Evolutionary conservation across 2,329 filamentous ascomycete species (phyloP), one percentile per base, ranked within the genome.

Genomic region (Amesomyces nigricolor): DNA sequence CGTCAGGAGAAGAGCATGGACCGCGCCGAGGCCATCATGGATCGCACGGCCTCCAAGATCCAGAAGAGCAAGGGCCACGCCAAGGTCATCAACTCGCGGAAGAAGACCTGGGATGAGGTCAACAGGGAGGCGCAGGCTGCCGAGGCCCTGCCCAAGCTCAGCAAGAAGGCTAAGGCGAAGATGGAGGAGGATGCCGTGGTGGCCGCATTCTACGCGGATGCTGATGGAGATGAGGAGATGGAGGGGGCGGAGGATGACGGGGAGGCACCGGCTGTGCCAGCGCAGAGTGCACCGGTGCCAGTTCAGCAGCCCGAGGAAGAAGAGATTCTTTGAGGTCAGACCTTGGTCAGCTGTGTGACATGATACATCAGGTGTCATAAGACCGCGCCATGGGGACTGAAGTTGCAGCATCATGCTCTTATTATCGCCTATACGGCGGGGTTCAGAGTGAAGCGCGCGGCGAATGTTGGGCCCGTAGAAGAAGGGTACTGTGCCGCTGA

Each of bases 1-100:
- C 75, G 83, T 45, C 77, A 81, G 43, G 81, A 85, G 63, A 79
- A 75, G 64, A 78, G 73, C 48, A 71, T 80, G 58, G 81, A 84
- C 67, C 78, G 78, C 64, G 83, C 82, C 30, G 80, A 79, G 66
- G 80, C 80, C 37, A 68, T 86, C 52, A 70, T 79, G 66, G 83
- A 85, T 66, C 77, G 80, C 61, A 85, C 79, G 2, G 51, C 58
- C 2, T 51, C 48, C 30, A 64, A 63, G 50, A 58, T 63, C 10
- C 49, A 63, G 29, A 61, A 59, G 54, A 65, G 63, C 61, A 58
- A 60, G 47, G 54, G 48, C 22, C 51, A 58, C 16, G 61, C 62
- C 54, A 57, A 53, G 50, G 58, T 61, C 50, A 64, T 65, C 43
- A n/a, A 59, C 38, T 50, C 48, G 30, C 53, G 63, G n/a, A 61